Percentiles rank a stretch among this genome's conserved stretches.
Evolutionary conservation across 1,139 yeast species (phyloP).

Genomic region (Candida sp.): DNA sequence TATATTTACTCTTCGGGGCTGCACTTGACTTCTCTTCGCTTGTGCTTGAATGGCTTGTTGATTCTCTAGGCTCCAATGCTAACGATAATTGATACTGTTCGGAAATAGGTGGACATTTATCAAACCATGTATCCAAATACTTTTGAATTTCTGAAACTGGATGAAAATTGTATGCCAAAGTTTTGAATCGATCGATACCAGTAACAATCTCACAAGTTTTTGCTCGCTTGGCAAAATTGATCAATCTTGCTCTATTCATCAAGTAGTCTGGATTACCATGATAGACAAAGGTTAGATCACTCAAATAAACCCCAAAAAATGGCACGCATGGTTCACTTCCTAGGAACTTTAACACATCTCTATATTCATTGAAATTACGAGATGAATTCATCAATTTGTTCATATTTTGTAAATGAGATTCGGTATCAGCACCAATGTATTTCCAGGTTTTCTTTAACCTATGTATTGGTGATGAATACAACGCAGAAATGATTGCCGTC

Average conservation of each 20-base stretch:
- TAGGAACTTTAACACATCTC: slow-evolving; percentile 72
- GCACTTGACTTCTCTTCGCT: neutral
- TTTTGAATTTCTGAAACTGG: slow-evolving; percentile 68
- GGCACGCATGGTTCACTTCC: slow-evolving; percentile 85
- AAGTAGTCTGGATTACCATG: slow-evolving; percentile 87
- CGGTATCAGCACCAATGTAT: slow-evolving; percentile 51
- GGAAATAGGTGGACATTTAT: slow-evolving; percentile 70
- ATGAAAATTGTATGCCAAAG: slow-evolving; percentile 62
- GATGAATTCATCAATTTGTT: slow-evolving; percentile 86
- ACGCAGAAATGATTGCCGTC: slow-evolving; percentile 91
- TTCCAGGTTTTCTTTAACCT: slow-evolving; percentile 87
- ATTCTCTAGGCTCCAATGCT: slow-evolving; percentile 67
- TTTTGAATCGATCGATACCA: slow-evolving; percentile 74
- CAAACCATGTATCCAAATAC: slow-evolving; percentile 57
- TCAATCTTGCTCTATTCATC: slow-evolving; percentile 57
- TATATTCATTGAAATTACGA: slow-evolving; percentile 82
- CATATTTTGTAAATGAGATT: slow-evolving; percentile 60
- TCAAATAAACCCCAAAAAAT: slow-evolving; percentile 85
- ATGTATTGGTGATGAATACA: slow-evolving; percentile 84
- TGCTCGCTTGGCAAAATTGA: slow-evolving; percentile 78
- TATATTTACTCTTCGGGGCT: neutral
- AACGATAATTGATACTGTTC: slow-evolving; percentile 78
- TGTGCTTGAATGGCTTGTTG: slow-evolving; percentile 1
- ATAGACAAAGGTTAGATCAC: slow-evolving; percentile 85
- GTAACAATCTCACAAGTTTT: slow-evolving; percentile 73